Conservation (phyloP, 306 rosid genomes). For the Castanea sativa region DNA sequence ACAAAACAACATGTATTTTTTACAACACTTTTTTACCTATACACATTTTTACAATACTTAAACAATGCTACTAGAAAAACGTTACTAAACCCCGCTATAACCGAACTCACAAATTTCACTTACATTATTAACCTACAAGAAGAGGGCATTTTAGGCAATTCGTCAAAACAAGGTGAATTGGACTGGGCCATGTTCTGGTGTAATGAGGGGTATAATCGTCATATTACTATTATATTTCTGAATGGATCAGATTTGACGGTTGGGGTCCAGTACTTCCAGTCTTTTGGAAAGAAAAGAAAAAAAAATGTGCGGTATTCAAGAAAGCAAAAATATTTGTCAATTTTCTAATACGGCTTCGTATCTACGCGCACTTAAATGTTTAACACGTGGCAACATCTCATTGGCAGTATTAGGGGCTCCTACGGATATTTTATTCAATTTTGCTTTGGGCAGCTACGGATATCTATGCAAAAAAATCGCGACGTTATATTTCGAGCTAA, state of each 20-base stretch:
- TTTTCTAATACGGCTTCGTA: not conserved
- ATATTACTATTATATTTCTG: not conserved
- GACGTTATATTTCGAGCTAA: not conserved
- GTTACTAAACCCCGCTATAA: too few relatives aligned
- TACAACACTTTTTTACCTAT: too few relatives aligned
- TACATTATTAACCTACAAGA: too few relatives aligned
- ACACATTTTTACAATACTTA: too few relatives aligned
- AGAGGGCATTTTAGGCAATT: constrained; percentile 8
- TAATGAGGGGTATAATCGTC: constrained; percentile 24
- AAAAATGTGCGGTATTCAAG: constrained; percentile 24
- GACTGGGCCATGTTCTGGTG: not conserved
- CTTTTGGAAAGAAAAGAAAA: not conserved
- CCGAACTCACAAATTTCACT: too few relatives aligned
- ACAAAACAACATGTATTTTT: too few relatives aligned
- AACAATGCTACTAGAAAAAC: too few relatives aligned
- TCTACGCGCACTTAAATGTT: not conserved
- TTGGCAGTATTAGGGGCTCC: not conserved
- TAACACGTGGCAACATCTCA: constrained; percentile 18
- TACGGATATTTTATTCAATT: not conserved
- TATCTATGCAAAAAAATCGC: constrained; percentile 4
- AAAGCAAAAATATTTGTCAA: constrained; percentile 6
- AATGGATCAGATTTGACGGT: constrained; percentile 31
- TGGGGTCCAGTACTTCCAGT: not conserved
- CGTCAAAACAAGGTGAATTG: not conserved
- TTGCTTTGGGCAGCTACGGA: not conserved